A percentile compares a stretch with the other conserved stretches of the same genome.
These are phyloP conservation scores for Crinitomyces ghanaensis DNA, from an alignment of 805 yeast genomes.

Conservation along the genomic window DNA sequence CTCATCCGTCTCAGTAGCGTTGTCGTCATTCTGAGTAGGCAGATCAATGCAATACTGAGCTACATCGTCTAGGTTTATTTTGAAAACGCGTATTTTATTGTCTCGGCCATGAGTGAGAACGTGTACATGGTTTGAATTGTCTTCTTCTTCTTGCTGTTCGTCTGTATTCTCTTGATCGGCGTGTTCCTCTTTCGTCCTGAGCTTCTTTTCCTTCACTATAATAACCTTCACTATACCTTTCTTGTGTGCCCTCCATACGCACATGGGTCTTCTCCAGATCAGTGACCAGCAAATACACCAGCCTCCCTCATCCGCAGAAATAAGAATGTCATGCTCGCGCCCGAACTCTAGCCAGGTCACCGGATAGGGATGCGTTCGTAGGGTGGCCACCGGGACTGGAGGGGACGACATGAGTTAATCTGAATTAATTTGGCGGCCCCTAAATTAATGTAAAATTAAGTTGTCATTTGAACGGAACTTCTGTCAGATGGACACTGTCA, in stretches of 20 bases:
- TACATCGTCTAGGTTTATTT: slow-evolving; percentile 12
- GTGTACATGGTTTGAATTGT: no score
- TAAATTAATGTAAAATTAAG: no score
- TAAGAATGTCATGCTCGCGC: slow-evolving; percentile 28
- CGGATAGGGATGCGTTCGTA: slow-evolving; percentile 26
- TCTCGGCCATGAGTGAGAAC: slow-evolving; percentile 61
- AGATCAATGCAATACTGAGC: slow-evolving; percentile 29
- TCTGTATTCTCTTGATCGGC: neutral
- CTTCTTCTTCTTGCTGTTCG: slow-evolving; percentile 31
- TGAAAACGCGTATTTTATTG: slow-evolving; percentile 31
- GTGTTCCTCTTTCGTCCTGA: neutral
- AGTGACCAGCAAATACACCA: slow-evolving; percentile 57
- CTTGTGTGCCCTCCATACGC: slow-evolving; percentile 50
- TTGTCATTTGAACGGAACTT: no score
- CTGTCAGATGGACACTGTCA: no score
- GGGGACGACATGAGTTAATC: no score
- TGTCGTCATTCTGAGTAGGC: slow-evolving; percentile 16
- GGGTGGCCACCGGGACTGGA: slow-evolving; percentile 18
- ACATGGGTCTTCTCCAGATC: slow-evolving; percentile 41
- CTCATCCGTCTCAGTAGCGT: no score
- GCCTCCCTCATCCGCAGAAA: slow-evolving; percentile 55
- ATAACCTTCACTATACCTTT: slow-evolving; percentile 31
- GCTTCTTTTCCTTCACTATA: neutral
- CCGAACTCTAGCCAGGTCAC: slow-evolving; percentile 24
- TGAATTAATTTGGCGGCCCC: no score